These are phyloP conservation scores for Mayamaea pseudoterrestris DNA, from an alignment of 108 stramenopile genomes.

Conservation along the genomic window DNA sequence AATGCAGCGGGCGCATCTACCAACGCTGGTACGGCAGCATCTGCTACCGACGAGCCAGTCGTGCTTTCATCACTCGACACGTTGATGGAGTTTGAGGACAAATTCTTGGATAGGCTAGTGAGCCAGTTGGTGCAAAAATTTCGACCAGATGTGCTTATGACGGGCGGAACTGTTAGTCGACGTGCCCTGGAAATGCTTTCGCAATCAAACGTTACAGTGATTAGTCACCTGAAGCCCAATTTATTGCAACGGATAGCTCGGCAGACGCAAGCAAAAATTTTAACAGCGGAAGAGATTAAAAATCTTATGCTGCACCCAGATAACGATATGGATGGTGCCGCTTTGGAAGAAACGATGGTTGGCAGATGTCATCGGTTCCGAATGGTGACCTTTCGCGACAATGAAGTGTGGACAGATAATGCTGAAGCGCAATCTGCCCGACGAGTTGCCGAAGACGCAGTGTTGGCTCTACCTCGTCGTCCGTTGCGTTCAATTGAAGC, in stretches of 20 bases:
- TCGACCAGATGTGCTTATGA: slow-evolving; percentile 79
- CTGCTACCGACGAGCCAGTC: too few species aligned
- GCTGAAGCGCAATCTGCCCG: neutral
- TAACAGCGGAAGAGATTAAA: slow-evolving; percentile 83
- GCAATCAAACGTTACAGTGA: slow-evolving; percentile 61
- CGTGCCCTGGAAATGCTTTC: slow-evolving; percentile 83
- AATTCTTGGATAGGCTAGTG: slow-evolving; percentile 90
- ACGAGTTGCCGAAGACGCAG: neutral
- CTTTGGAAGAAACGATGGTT: too few species aligned
- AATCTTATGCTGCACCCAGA: too few species aligned
- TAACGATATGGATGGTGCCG: slow-evolving; percentile 55
- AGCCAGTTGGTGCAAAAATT: slow-evolving; percentile 85
- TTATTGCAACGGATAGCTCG: slow-evolving; percentile 80
- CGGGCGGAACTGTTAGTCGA: slow-evolving; percentile 73
- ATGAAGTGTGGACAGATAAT: slow-evolving; percentile 56
- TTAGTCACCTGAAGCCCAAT: slow-evolving; percentile 83
- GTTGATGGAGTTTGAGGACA: slow-evolving; percentile 86
- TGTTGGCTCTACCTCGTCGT: neutral
- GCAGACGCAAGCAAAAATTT: slow-evolving; percentile 85
- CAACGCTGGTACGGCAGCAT: too few species aligned
- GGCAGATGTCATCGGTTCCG: slow-evolving; percentile 73
- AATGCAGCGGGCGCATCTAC: too few species aligned
- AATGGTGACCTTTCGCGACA: slow-evolving; percentile 76
- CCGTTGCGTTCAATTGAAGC: slow-evolving; percentile 27
- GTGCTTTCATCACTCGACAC: slow-evolving; percentile 77